phyloP scores from a whole-genome alignment of 2,329 filamentous ascomycete species.

The Arthroderma sp. region DNA sequence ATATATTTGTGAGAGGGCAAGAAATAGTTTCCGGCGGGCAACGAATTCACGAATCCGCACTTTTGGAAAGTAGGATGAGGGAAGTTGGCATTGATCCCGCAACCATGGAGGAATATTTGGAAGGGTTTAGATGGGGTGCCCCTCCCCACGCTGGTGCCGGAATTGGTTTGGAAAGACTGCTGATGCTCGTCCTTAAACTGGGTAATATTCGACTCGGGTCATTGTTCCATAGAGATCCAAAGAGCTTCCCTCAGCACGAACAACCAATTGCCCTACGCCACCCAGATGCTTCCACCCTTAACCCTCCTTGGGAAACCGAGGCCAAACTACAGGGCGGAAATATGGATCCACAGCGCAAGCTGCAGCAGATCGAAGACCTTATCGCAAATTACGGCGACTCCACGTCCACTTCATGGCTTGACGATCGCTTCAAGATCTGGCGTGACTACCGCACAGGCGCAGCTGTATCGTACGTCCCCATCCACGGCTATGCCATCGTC shows the following conservation, averaged over 20 bases:
- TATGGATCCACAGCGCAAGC: constrained; percentile 35
- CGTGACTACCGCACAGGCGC: constrained; percentile 66
- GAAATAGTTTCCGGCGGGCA: constrained; percentile 88
- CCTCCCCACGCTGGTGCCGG: constrained; percentile 84
- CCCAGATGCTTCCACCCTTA: constrained; percentile 72
- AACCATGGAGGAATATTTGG: constrained; percentile 82
- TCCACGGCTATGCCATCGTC: constrained; percentile 66
- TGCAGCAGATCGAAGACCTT: constrained; percentile 69
- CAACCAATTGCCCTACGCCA: constrained; percentile 57
- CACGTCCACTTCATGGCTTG: constrained; percentile 85
- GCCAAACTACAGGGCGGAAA: constrained; percentile 23
- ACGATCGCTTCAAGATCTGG: constrained; percentile 80
- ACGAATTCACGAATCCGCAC: constrained; percentile 68
- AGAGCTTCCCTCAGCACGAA: constrained; percentile 62
- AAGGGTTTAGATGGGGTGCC: constrained; percentile 75
- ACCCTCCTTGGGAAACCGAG: constrained; percentile 46
- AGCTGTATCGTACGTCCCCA: constrained; percentile 68
- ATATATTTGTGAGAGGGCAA: constrained; percentile 86
- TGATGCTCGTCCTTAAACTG: constrained; percentile 73
- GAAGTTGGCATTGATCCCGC: constrained; percentile 60
- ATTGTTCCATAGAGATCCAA: constrained; percentile 76
- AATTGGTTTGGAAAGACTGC: constrained; percentile 75
- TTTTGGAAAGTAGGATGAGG: constrained; percentile 66
- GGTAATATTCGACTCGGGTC: constrained; percentile 84
- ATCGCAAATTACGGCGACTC: constrained; percentile 94